phyloP scores from a whole-genome alignment of 2,329 filamentous ascomycete species.

The Talaromyces marneffei region DNA sequence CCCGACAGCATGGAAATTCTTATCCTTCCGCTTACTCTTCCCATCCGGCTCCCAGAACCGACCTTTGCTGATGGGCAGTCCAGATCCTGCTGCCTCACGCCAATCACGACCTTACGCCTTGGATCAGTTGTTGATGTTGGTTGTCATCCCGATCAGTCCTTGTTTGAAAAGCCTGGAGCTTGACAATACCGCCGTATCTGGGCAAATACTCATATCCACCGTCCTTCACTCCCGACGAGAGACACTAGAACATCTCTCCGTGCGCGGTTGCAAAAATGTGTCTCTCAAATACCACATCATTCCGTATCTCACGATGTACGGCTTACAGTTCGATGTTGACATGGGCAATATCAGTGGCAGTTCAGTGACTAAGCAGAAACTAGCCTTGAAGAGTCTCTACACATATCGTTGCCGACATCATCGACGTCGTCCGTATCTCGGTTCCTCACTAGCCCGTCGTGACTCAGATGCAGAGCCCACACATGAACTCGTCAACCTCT shows the following conservation, averaged over 20 bases:
- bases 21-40: constrained; percentile 52
- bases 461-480: constrained; percentile 58
- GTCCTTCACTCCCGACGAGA: constrained; percentile 51
- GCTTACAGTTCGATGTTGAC: constrained; percentile 40
- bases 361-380: constrained; percentile 30
- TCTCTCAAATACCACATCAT: constrained; percentile 60
- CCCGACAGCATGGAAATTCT: constrained; percentile 55
- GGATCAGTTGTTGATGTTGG: constrained; percentile 52
- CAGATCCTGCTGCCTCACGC: constrained; percentile 34
- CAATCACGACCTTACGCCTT: constrained; percentile 55
- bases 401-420: constrained; percentile 59
- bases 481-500: constrained; percentile 55
- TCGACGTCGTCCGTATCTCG: constrained; percentile 54
- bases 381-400: constrained; percentile 56
- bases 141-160: constrained; percentile 52
- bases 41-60: constrained; percentile 34
- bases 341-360: constrained; percentile 36
- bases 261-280: constrained; percentile 59
- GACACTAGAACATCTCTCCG: constrained; percentile 54
- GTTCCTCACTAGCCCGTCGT: constrained; percentile 49
- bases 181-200: constrained; percentile 57
- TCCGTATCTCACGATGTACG: constrained; percentile 50
- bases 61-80: constrained; percentile 28
- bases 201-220: constrained; percentile 50
- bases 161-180: constrained; percentile 53